A percentile compares a stretch with the other conserved stretches of the same genome.
Evolutionary conservation across 805 yeast species (phyloP).

Genomic region (Kazachstania psychrophila): DNA sequence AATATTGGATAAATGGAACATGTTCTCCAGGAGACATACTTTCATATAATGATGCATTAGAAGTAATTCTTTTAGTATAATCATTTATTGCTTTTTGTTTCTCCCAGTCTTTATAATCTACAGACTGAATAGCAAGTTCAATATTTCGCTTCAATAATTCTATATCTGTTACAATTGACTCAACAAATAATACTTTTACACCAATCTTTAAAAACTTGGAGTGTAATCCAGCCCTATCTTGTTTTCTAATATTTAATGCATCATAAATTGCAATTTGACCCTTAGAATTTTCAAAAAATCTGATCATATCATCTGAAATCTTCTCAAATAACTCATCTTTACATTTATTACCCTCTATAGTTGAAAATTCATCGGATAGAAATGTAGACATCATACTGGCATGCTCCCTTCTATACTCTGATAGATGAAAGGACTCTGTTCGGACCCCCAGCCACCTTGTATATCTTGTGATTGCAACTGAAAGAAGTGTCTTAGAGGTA

Average conservation of each 20-base stretch:
- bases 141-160: constrained; percentile 64
- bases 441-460: constrained; percentile 94
- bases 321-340: constrained; percentile 51
- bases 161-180: constrained; percentile 71
- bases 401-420: constrained; percentile 69
- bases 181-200: constrained; percentile 79
- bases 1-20: constrained; percentile 71
- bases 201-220: constrained; percentile 44
- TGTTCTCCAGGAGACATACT: constrained; percentile 51
- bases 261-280: constrained; percentile 97
- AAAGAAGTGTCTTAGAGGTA: constrained; percentile 86
- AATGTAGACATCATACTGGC: constrained; percentile 55
- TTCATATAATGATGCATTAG: constrained; percentile 62
- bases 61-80: constrained; percentile 61
- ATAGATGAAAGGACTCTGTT: constrained; percentile 83
- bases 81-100: constrained; percentile 65
- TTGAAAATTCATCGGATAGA: constrained; percentile 47
- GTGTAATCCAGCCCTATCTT: constrained; percentile 53
- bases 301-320: constrained; percentile 59
- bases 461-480: constrained; percentile 86
- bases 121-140: constrained; percentile 75
- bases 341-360: constrained; percentile 39
- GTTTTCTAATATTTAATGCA: constrained; percentile 78
- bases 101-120: constrained; percentile 76
- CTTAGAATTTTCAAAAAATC: constrained; percentile 60